Evolutionary conservation across 345 rosid species (phyloP).

Genomic region (Turnera subulata): DNA sequence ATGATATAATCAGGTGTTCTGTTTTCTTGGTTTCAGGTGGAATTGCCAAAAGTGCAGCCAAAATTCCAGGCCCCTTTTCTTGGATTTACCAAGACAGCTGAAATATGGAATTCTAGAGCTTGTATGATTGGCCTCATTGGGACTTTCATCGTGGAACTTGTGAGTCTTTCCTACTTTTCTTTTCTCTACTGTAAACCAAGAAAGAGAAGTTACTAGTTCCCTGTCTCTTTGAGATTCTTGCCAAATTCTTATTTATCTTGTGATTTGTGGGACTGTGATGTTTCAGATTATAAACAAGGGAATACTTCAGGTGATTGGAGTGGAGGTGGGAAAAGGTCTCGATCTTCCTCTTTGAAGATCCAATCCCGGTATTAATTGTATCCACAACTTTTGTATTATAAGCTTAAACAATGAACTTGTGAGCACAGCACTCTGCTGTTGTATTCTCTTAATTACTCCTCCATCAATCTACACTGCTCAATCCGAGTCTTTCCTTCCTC

Average conservation of each 20-base stretch:
- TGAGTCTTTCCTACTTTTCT: slow-evolving; percentile 19
- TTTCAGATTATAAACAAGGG: slow-evolving; percentile 72
- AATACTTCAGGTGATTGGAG: slow-evolving; percentile 65
- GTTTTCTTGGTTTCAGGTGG: slow-evolving; percentile 34
- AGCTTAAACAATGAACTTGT: too few relatives aligned
- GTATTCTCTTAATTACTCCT: too few relatives aligned
- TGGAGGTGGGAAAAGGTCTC: slow-evolving; percentile 83
- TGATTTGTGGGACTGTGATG: not conserved
- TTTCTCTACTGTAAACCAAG: not conserved
- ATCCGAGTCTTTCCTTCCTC: too few relatives aligned
- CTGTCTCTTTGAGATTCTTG: not conserved
- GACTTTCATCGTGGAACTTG: slow-evolving; percentile 64
- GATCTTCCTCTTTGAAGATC: slow-evolving; percentile 64
- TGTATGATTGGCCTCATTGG: slow-evolving; percentile 87
- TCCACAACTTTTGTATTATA: too few relatives aligned
- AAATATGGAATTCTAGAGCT: slow-evolving; percentile 90
- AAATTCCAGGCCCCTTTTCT: slow-evolving; percentile 58
- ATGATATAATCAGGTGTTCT: not conserved
- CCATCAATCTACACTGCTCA: too few relatives aligned
- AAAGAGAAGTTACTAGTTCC: too few relatives aligned
- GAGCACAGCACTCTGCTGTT: too few relatives aligned
- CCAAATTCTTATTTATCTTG: not conserved
- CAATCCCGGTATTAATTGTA: not conserved
- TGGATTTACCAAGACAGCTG: slow-evolving; percentile 78
- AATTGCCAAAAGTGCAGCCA: slow-evolving; percentile 68